A percentile compares a stretch with the other conserved stretches of the same genome.
Evolutionary conservation across 805 yeast genomes (phyloP).

Genomic region (Candida corydali): DNA sequence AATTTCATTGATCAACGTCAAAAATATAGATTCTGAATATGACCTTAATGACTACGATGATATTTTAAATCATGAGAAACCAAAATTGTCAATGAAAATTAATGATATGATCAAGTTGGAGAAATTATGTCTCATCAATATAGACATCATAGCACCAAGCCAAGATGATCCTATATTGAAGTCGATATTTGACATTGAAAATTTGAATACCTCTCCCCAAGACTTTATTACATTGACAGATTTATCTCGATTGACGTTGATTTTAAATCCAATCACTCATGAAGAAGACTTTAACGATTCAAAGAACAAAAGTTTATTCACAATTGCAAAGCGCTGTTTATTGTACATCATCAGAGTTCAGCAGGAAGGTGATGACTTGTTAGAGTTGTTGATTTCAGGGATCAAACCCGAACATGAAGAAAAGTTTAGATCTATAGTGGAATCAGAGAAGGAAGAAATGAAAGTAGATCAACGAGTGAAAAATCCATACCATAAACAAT

Average conservation of each 20-base stretch:
- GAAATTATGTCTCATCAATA: constrained; percentile 36
- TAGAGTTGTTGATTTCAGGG: constrained; percentile 64
- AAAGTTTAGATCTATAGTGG: constrained; percentile 52
- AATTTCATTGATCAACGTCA: constrained; percentile 46
- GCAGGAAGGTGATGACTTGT: constrained; percentile 66
- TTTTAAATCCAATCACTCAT: constrained; percentile 49
- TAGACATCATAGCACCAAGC: constrained; percentile 43
- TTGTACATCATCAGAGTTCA: constrained; percentile 82
- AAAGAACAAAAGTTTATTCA: constrained; percentile 53
- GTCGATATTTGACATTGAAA: constrained; percentile 38
- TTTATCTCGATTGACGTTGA: constrained; percentile 49
- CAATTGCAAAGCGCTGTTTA: constrained; percentile 81
- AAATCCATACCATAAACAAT: constrained; percentile 41
- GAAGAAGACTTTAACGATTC: constrained; percentile 50
- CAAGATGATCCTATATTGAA: constrained; percentile 53
- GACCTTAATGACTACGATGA: constrained; percentile 67
- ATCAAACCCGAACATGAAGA: constrained; percentile 68
- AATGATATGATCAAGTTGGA: constrained; percentile 46
- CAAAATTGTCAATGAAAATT: constrained; percentile 39
- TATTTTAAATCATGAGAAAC: constrained; percentile 46
- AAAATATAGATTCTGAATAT: constrained; percentile 56
- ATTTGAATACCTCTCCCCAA: constrained; percentile 31
- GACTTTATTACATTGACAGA: constrained; percentile 48
- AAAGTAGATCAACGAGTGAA: constrained; percentile 24
- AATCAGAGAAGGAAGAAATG: constrained; percentile 37